Evolutionary conservation across 148 eudicot genomes (phyloP).

Genomic region (Hydrangea macrophylla): DNA sequence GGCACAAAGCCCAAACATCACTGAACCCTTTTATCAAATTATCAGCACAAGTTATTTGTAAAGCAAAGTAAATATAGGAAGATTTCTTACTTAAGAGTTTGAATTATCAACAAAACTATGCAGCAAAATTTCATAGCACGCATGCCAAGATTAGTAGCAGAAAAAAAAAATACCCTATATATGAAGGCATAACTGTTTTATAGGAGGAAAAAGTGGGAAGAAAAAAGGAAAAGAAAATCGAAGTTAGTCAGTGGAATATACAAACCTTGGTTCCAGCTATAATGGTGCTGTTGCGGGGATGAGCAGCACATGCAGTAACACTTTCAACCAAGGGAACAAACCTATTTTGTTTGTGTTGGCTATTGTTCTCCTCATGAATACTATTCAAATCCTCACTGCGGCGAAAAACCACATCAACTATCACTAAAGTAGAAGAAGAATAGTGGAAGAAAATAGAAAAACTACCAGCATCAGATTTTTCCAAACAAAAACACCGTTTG

Average conservation of each 20-base stretch:
- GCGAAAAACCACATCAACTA: slow-evolving; percentile 10
- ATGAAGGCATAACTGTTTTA: not conserved
- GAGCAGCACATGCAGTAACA: slow-evolving; percentile 70
- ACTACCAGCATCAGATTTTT: not conserved
- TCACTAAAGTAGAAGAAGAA: not conserved
- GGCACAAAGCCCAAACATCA: too few species aligned
- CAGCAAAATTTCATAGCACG: not conserved
- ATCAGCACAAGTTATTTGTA: not conserved
- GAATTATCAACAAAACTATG: not conserved
- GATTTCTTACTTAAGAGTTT: not conserved
- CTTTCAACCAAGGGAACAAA: slow-evolving; percentile 55
- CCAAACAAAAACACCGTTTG: too few species aligned
- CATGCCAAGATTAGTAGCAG: not conserved
- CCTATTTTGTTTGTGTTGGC: slow-evolving; percentile 43
- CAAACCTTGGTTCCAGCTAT: slow-evolving; percentile 88
- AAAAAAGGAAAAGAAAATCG: not conserved
- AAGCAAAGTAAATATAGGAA: not conserved
- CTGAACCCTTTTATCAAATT: too few species aligned
- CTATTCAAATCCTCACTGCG: slow-evolving; percentile 44
- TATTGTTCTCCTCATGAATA: slow-evolving; percentile 16
- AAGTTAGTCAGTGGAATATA: not conserved
- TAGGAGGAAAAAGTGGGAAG: too few species aligned
- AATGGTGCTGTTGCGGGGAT: slow-evolving; percentile 64
- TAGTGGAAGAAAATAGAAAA: not conserved
- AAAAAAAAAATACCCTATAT: not conserved